Evolutionary conservation across 495 filamentous ascomycete species (phyloP).

Genomic region (Aspergillus panamensis): DNA sequence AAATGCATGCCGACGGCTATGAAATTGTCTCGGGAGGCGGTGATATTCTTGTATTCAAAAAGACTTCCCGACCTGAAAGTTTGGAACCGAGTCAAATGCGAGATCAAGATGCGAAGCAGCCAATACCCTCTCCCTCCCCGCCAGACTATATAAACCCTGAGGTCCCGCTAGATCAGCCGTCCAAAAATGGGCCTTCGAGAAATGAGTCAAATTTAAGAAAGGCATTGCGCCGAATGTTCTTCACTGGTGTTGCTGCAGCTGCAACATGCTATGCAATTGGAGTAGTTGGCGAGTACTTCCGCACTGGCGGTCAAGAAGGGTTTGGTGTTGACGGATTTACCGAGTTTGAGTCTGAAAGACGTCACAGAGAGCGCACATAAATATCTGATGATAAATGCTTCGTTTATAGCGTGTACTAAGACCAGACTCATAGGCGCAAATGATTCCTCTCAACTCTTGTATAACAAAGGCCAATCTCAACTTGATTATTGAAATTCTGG

Average conservation of each 20-base stretch:
- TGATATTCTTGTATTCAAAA: slow-evolving; percentile 71
- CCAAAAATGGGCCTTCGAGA: neutral
- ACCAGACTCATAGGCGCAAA: neutral
- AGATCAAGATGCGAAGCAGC: neutral
- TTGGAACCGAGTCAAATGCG: neutral
- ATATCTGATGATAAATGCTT: neutral
- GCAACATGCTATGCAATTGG: slow-evolving; percentile 65
- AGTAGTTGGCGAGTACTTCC: slow-evolving; percentile 64
- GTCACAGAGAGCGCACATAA: slow-evolving; percentile 21
- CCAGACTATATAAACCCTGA: neutral
- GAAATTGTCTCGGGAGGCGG: slow-evolving; percentile 67
- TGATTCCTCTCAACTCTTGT: neutral
- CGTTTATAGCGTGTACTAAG: neutral
- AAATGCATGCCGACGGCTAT: slow-evolving; percentile 64
- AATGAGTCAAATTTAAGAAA: slow-evolving; percentile 27
- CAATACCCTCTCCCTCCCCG: slow-evolving; percentile 3
- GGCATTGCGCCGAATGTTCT: slow-evolving; percentile 47
- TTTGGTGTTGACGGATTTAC: slow-evolving; percentile 52
- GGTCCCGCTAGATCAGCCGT: neutral
- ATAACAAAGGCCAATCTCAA: neutral
- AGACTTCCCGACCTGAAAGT: slow-evolving; percentile 32
- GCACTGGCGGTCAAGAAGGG: slow-evolving; percentile 55
- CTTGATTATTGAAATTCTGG: neutral
- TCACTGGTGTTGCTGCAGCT: slow-evolving; percentile 58
- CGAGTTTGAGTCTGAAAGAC: slow-evolving; percentile 41